Evolutionary conservation across 192 early-diverging fungal species (phyloP), one percentile per base, ranked within the genome.

Genomic region (Globomyces pollinis-pini): DNA sequence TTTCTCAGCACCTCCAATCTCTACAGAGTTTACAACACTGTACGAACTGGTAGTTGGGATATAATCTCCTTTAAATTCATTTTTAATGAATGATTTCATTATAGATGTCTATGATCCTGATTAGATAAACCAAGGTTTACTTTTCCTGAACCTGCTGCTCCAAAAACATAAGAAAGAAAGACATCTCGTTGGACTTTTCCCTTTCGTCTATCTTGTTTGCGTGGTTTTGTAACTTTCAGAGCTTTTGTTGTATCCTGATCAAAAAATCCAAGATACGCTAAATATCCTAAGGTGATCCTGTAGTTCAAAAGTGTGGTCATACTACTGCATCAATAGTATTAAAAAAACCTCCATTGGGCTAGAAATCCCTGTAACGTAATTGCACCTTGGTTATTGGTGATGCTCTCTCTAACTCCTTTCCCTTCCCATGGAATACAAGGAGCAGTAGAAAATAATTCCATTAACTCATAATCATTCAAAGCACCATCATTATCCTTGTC

Each of bases 401-500:
- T 86, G 2, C 91, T 90, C 54, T 92, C 84, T 9, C 91, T 89
- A 57, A 95, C 94, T 31, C 77, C 86, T 16, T 84, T 84, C 47
- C 83, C 79, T 36, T 78, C 77, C 96, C 96, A 99, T n/a, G 96
- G 96, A 58, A 88, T 89, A 8, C 88, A 90, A 0, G 94, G 91
- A 33, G 92, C 81, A 20, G 92, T 88, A 34, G 83, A 83, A 59
- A 99, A 96, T 11, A 99, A 67, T 7, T 85, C 82, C 3, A 83
- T 85, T 6, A 99, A 75, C 67, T 99, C 96, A 6, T 67, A 67
- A 15, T 81, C 73, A 49, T 88, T 90, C 32, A 99, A 76, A 0
- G 96, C 96, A 23, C 94, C 93, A 64, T 99, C 96, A 41, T 96
- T 91, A 66, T 99, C 96, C 74, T 90, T 86, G 59, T 99, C 96